Evolutionary conservation across 108 stramenopile genomes (phyloP).

Genomic region (Asterionellopsis glacialis): DNA sequence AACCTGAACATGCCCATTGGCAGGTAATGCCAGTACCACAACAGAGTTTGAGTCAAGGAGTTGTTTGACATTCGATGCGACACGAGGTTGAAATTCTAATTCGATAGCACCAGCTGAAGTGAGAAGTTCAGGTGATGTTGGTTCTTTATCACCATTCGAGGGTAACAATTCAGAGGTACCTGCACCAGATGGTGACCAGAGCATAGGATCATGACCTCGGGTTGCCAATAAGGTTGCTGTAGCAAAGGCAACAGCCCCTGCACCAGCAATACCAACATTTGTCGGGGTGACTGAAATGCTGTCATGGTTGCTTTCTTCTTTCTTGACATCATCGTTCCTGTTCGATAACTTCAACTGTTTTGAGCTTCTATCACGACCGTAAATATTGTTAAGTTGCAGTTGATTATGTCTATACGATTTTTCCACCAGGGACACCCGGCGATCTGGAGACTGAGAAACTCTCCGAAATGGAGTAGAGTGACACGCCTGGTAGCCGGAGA

Average conservation of each 20-base stretch:
- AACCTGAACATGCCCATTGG: conserved; percentile 52
- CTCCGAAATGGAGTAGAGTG: no score
- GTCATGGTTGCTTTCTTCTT: no score
- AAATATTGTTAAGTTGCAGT: no score
- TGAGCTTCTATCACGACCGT: no score
- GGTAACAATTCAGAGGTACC: conserved; percentile 26
- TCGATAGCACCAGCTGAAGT: conserved; percentile 38
- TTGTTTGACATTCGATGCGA: conserved; percentile 29
- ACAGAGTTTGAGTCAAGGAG: conserved; percentile 47
- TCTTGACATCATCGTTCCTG: no score
- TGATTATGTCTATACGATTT: no score
- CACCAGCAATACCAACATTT: conserved; percentile 48
- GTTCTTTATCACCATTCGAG: not conserved
- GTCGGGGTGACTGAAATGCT: no score
- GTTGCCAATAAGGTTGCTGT: conserved; percentile 48
- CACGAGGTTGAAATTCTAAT: conserved; percentile 24
- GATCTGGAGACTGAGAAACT: no score
- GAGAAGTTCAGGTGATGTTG: not conserved
- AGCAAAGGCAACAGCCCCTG: conserved; percentile 57
- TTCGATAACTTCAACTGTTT: no score
- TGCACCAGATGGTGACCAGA: conserved; percentile 65
- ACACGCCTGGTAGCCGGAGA: no score
- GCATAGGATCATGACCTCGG: conserved; percentile 46
- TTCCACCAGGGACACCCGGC: no score
- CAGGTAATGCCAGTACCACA: conserved; percentile 49